Conservation (phyloP, 495 filamentous ascomycete species). For the Penicillium herquei region DNA sequence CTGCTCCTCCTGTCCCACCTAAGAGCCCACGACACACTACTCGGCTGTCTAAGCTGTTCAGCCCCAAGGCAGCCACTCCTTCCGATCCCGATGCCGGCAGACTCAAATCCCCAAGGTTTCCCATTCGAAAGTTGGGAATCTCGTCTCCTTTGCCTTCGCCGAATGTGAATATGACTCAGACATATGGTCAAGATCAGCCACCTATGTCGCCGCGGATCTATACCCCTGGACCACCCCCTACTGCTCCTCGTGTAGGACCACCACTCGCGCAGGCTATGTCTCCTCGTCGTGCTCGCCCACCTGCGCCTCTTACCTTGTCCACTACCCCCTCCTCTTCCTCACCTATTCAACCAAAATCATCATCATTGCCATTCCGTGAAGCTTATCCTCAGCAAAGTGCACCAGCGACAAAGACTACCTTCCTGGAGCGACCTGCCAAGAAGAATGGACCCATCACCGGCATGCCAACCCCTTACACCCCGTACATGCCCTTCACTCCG, state of each 20-base stretch:
- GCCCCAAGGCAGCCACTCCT: constrained; percentile 47
- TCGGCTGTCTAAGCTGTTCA: constrained; percentile 50
- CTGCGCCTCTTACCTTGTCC: constrained; percentile 38
- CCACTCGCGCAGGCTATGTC: constrained; percentile 19
- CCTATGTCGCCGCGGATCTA: constrained; percentile 59
- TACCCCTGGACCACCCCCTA: constrained; percentile 56
- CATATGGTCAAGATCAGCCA: constrained; percentile 48
- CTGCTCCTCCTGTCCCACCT: constrained; percentile 15
- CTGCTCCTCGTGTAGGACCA: constrained; percentile 21
- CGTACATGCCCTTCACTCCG: constrained; percentile 90
- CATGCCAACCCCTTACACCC: constrained; percentile 77
- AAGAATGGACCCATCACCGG: constrained; percentile 67
- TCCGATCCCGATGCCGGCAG: constrained; percentile 53
- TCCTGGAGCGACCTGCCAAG: constrained; percentile 65
- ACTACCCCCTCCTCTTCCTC: constrained; percentile 11
- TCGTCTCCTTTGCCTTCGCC: constrained; percentile 58
- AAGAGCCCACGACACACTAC: constrained; percentile 30
- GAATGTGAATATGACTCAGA: constrained; percentile 31
- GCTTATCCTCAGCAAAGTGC: constrained; percentile 52
- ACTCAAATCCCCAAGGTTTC: constrained; percentile 48
- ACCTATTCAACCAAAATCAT: constrained; percentile 15
- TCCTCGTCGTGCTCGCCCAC: constrained; percentile 24
- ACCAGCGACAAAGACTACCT: constrained; percentile 72
- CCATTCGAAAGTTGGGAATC: constrained; percentile 55
- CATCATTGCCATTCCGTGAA: constrained; percentile 59